Conservation (phyloP, 306 rosid species). For the Begonia fuchsioides region DNA sequence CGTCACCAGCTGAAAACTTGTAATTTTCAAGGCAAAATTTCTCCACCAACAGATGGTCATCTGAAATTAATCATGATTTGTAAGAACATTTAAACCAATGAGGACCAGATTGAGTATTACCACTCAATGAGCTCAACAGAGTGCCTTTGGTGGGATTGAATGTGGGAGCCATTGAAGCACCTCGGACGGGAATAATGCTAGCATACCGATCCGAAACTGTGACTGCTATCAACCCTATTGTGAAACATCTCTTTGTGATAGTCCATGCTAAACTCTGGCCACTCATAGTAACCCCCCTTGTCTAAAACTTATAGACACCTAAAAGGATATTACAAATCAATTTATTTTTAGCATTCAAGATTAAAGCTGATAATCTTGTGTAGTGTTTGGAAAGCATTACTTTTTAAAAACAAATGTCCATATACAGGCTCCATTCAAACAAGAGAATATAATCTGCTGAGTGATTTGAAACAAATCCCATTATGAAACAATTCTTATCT, state of each 20-base stretch:
- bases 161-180: constrained; percentile 86
- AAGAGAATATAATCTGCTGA: too few species aligned
- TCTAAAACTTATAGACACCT: too few species aligned
- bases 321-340: too few species aligned
- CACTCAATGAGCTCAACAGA: constrained; percentile 18
- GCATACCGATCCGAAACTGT: constrained; percentile 46
- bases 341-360: too few species aligned
- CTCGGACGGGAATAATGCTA: constrained; percentile 53
- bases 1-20: constrained; percentile 62
- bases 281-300: constrained; percentile 22
- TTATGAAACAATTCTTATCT: too few species aligned
- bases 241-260: constrained; percentile 34
- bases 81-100: too few species aligned
- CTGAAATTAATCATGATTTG: constrained; percentile 29
- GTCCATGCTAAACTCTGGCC: constrained; percentile 32
- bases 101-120: constrained; percentile 13
- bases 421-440: too few species aligned
- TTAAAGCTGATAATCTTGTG: too few species aligned
- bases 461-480: too few species aligned
- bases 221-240: constrained; percentile 48
- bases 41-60: constrained; percentile 71
- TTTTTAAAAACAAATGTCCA: too few species aligned
- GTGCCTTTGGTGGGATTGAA: constrained; percentile 42
- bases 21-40: constrained; percentile 44
- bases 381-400: too few species aligned